Evolutionary conservation across 1,139 yeast genomes (phyloP).

Genomic region (Williopsis jadinii): DNA sequence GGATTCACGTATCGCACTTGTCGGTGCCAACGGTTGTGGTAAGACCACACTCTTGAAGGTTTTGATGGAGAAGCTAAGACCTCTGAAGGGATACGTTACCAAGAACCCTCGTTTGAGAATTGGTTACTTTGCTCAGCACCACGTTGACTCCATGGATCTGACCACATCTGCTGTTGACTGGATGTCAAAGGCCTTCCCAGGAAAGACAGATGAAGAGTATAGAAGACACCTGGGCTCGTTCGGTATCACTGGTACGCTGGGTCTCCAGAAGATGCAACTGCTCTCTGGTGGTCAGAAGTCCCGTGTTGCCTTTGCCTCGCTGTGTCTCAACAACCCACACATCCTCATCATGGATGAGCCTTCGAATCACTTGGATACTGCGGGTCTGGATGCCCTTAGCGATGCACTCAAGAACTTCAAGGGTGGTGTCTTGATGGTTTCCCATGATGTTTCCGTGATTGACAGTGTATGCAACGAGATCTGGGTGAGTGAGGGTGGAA

Average conservation of each 20-base stretch:
- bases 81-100: conserved; percentile 67
- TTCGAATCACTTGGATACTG: conserved; percentile 96
- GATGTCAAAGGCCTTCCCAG: conserved; percentile 89
- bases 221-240: conserved; percentile 95
- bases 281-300: conserved; percentile 98
- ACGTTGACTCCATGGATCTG: conserved; percentile 95
- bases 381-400: conserved; percentile 92
- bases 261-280: conserved; percentile 83
- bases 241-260: conserved; percentile 92
- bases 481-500: conserved; percentile 89
- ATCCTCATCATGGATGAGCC: conserved; percentile 94
- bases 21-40: conserved; percentile 99
- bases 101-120: conserved; percentile 83
- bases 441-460: conserved; percentile 92
- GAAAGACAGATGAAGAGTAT: conserved; percentile 93
- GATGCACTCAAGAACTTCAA: conserved; percentile 81
- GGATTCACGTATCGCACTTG: conserved; percentile 92
- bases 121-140: conserved; percentile 99
- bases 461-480: conserved; percentile 85
- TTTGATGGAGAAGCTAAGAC: conserved; percentile 69
- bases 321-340: conserved; percentile 89
- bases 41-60: conserved; percentile 88
- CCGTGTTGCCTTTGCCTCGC: conserved; percentile 94
- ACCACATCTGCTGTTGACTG: conserved; percentile 84
- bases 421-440: conserved; percentile 96